Conservation (phyloP, 2,329 filamentous ascomycete genomes). For the Penicillium rolfsii region DNA sequence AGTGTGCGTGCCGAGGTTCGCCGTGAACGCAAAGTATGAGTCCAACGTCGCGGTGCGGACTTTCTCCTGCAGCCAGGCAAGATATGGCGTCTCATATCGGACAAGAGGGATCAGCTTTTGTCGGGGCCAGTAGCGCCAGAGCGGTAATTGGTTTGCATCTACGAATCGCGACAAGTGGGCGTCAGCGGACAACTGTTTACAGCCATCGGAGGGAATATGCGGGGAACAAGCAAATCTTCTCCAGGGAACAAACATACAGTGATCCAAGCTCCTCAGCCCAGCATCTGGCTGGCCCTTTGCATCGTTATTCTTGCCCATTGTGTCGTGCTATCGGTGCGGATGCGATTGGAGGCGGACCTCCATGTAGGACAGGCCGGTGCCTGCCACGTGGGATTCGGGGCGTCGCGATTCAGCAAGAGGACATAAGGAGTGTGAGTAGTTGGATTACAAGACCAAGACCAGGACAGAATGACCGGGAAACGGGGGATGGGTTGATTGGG, state of each 20-base stretch:
- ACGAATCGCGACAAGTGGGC: slow-evolving; percentile 14
- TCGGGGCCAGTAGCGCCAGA: slow-evolving; percentile 86
- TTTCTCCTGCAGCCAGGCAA: slow-evolving; percentile 80
- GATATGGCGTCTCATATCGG: slow-evolving; percentile 92
- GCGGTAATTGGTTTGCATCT: slow-evolving; percentile 83
- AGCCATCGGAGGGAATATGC: background rate
- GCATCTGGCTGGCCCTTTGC: slow-evolving; percentile 56
- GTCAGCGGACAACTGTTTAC: slow-evolving; percentile 19
- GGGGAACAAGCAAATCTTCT: background rate
- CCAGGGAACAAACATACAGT: slow-evolving; percentile 57
- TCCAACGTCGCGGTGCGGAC: slow-evolving; percentile 83
- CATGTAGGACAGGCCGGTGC: slow-evolving; percentile 32
- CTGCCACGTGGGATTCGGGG: slow-evolving; percentile 22
- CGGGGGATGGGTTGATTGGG: background rate
- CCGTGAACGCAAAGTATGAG: slow-evolving; percentile 94
- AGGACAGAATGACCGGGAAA: background rate
- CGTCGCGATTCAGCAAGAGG: slow-evolving; percentile 15
- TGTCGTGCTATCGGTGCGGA: slow-evolving; percentile 30
- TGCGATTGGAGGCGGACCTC: slow-evolving; percentile 24
- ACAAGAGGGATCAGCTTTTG: slow-evolving; percentile 82
- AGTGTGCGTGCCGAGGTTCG: slow-evolving; percentile 95
- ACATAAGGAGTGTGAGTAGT: slow-evolving; percentile 32
- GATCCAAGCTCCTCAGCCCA: slow-evolving; percentile 77
- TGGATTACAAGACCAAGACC: slow-evolving; percentile 17
- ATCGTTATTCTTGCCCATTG: slow-evolving; percentile 41